Evolutionary conservation across 768 basidiomycete genomes (phyloP).

Genomic region (Strobilomyces confusus): DNA sequence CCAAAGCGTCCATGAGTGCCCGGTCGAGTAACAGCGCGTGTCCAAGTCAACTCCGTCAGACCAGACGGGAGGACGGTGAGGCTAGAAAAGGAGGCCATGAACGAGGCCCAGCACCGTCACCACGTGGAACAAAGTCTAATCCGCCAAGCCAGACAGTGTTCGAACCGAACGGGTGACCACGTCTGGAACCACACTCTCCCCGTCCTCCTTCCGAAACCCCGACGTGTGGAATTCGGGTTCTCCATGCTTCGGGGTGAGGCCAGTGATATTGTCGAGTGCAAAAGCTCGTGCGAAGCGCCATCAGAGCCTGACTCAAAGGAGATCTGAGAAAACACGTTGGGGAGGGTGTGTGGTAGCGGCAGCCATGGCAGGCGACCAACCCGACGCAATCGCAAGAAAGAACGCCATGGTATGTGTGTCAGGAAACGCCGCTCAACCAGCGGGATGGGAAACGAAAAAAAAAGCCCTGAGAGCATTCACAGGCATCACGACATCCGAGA

Average conservation of each 20-base stretch:
- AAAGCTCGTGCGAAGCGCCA: too few species aligned
- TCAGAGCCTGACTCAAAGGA: too few species aligned
- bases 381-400: conserved; percentile 8
- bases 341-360: conserved; percentile 7
- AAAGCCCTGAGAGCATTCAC: too few species aligned
- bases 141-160: too few species aligned
- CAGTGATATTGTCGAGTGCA: conserved; percentile 24
- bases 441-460: too few species aligned
- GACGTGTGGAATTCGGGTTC: conserved; percentile 30
- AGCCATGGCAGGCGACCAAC: conserved; percentile 12
- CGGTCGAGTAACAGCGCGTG: conserved; percentile 40
- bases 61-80: conserved; percentile 31
- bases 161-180: conserved; percentile 13
- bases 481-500: too few species aligned
- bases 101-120: conserved; percentile 37
- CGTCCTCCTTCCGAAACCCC: conserved; percentile 35
- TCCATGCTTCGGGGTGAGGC: conserved; percentile 26
- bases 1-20: conserved; percentile 38
- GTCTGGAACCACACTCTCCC: conserved; percentile 29
- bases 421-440: not conserved
- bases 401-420: conserved; percentile 5
- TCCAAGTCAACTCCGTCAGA: conserved; percentile 33
- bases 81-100: conserved; percentile 41
- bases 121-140: conserved; percentile 35
- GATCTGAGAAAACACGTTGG: conserved; percentile 2